These are phyloP conservation scores for Ogataea salicorniae DNA, from an alignment of 805 yeast genomes.

Conservation along the genomic window DNA sequence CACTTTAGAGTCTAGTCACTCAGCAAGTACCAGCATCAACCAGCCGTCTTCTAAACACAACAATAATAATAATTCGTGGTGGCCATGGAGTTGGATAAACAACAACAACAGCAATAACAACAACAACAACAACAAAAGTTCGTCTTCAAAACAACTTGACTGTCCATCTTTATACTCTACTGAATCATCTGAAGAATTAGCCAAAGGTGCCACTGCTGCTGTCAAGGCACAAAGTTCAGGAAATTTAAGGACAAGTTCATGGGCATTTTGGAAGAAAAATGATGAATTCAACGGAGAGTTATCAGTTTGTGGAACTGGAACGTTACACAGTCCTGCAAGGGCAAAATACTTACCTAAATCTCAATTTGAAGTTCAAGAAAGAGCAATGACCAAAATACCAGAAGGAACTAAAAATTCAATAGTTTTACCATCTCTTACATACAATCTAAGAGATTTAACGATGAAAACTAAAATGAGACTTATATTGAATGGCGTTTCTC, in stretches of 20 bases:
- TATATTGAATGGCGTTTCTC: constrained; percentile 2
- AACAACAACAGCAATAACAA: neutral
- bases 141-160: neutral
- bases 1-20: neutral
- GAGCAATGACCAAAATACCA: neutral
- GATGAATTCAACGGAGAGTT: constrained; percentile 18
- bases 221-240: constrained; percentile 18
- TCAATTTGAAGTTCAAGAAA: constrained; percentile 26
- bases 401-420: constrained; percentile 7
- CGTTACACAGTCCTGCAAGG: constrained; percentile 23
- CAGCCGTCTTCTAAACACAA: neutral
- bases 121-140: neutral
- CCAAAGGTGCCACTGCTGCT: constrained; percentile 20
- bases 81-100: constrained; percentile 17
- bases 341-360: constrained; percentile 25
- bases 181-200: constrained; percentile 16
- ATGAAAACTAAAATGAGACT: constrained; percentile 23
- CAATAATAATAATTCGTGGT: constrained; percentile 7
- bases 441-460: constrained; percentile 25
- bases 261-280: constrained; percentile 23
- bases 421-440: constrained; percentile 24
- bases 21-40: neutral
- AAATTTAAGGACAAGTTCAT: constrained; percentile 20
- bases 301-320: constrained; percentile 27
- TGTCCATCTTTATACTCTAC: constrained; percentile 14